Evolutionary conservation across 768 basidiomycete species (phyloP), one percentile per base, ranked within the genome.

Genomic region (Dioszegia hungarica): DNA sequence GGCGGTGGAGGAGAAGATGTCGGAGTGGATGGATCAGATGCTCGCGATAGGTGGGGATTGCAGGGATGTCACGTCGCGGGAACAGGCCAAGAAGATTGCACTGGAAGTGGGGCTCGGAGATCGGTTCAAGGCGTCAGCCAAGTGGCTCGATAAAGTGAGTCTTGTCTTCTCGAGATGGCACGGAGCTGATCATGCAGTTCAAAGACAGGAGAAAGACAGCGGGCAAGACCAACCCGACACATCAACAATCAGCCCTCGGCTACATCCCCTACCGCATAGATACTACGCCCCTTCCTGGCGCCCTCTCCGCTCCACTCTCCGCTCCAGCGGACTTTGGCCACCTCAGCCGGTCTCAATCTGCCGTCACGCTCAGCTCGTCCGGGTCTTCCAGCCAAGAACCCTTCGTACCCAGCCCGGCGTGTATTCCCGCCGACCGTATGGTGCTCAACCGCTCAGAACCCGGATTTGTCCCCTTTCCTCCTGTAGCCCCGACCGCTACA

Each of bases 71-170:
- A 52, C 69, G 0, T 70, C 72, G 12, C 46, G 72, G 33, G 72
- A 72, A 3, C 66, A 66, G 56, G 74, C 74, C 2, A 75, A 72
- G 57, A 59, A 48, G 19, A 70, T 75, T 49, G 74, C 70, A 8
- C 51, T 58, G 43, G 63, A 68, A 59, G 68, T 73, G 43, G 70
- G 70, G 5, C 68, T 72, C 36, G 62, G 62, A 1, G 59, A 73
- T 24, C 60, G 72, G 31, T 75, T 75, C 63, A 75, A 75, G 59
- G 74, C 72, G 5, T 75, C 74, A 12, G 67, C 72, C 0, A 75
- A 75, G 45, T 75, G 74, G 74, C 54, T 70, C 20, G 74, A 75
- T 59, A 75, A 75, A 56, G 68, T 69, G 46, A 56, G 64, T 34
- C 15, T 19, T 19, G 3, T 33, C 20, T 15, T 4, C 39, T 37